Evolutionary conservation across 805 yeast genomes (phyloP), one percentile per base, ranked within the genome.

Genomic region (Starmerella etchellsii): DNA sequence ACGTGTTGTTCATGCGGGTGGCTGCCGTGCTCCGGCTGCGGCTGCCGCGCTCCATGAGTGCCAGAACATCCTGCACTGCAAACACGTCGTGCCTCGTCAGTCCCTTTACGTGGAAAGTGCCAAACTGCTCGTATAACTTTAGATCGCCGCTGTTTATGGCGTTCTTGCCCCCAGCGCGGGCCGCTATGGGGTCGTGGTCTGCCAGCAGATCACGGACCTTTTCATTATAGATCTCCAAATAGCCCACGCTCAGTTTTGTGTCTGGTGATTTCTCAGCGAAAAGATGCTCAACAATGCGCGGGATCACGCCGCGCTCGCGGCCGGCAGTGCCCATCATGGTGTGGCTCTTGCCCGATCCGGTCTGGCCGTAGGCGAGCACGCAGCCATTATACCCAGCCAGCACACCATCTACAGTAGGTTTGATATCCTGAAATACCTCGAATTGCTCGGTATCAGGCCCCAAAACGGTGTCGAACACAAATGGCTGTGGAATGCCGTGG

Each of bases 211-310:
- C 96, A 46, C 70, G 64, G 31, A 85, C 70, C 33, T 70, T 72
- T 48, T 87, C 95, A 68, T 80, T 71, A 58, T 81, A 80, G 11
- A 87, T 75, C 54, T 87, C 95, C 76, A 82, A 68, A 48, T 75
- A 78, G 13, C 83, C 75, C 1, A 81, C 78, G 4, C 74, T 71
- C 10, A 83, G 76, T 1, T 74, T 72, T 36, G 31, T 41, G 52
- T 70, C 77, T 28, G 64, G 58, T 13, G 80, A 76, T 31, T 64
- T 63, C 15, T 66, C 61, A 8, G 20, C 35, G 54, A 83, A 85
- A 4, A 85, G 64, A 42, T 70, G 70, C 37, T 77, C 78, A 15
- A 80, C 68, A 14, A 81, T 72, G 26, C 91, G 65, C 0, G 93
- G 93, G 15, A 80, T 76, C 21, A 81, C 64, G 2, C 95, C 95